Evolutionary conservation across 2,329 filamentous ascomycete species (phyloP).

Genomic region (Cordyceps javanica): DNA sequence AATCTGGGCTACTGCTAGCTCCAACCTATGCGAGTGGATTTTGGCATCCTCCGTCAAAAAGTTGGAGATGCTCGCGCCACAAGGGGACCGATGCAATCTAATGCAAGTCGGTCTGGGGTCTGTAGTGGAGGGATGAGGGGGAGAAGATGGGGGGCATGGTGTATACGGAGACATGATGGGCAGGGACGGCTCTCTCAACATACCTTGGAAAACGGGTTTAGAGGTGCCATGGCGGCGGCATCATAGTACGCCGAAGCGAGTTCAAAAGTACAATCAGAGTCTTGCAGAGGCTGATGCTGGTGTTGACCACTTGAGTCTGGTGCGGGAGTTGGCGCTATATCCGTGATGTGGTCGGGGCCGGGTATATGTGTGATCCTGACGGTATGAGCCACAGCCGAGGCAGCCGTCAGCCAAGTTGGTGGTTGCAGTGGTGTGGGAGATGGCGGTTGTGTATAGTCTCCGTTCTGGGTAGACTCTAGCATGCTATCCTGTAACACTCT

Average conservation of each 20-base stretch:
- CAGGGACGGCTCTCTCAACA: constrained; percentile 23
- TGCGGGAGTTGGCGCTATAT: neutral
- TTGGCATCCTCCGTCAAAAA: neutral
- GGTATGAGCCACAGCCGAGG: constrained; percentile 10
- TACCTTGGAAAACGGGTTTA: constrained; percentile 49
- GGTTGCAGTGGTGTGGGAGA: no score
- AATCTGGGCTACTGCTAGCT: neutral
- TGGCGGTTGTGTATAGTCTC: neutral
- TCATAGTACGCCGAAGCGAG: constrained; percentile 49
- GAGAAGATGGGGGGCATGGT: neutral
- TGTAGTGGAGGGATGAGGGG: neutral
- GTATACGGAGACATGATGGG: neutral
- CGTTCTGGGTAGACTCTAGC: constrained; percentile 3
- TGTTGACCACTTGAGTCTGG: neutral
- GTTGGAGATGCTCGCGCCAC: constrained; percentile 4
- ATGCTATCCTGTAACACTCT: no score
- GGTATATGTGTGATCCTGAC: constrained; percentile 6
- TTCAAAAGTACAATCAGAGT: neutral
- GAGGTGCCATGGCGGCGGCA: constrained; percentile 49
- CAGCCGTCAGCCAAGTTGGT: constrained; percentile 5
- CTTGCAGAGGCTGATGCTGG: neutral
- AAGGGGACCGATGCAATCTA: neutral
- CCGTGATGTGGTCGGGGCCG: neutral
- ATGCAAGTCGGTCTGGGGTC: neutral
- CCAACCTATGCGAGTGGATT: neutral